Evolutionary conservation across 2,329 filamentous ascomycete genomes (phyloP).

Genomic region (Trichoderma sp.): DNA sequence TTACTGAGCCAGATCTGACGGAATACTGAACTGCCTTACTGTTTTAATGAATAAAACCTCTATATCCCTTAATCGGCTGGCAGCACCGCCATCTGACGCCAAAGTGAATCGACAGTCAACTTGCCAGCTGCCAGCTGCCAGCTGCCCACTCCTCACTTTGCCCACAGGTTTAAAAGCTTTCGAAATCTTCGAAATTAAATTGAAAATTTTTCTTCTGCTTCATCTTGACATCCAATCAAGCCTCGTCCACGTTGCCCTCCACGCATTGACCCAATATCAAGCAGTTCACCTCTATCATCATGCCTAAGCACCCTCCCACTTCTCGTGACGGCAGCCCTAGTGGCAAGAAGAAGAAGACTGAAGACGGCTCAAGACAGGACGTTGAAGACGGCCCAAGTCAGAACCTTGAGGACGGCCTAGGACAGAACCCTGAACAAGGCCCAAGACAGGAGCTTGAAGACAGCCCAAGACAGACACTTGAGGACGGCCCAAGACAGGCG

Average conservation of each 20-base stretch:
- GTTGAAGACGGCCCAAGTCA: no score
- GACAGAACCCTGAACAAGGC: no score
- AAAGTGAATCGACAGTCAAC: constrained; percentile 1
- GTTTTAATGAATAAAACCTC: not conserved
- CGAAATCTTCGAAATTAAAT: not conserved
- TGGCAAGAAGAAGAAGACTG: not conserved
- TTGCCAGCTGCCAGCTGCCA: not conserved
- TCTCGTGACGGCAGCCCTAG: not conserved
- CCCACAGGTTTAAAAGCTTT: not conserved
- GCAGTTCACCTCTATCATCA: not conserved
- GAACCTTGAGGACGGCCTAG: no score
- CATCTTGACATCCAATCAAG: not conserved
- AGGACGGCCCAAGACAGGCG: no score
- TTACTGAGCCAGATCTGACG: not conserved
- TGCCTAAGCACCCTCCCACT: not conserved
- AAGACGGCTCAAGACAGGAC: no score
- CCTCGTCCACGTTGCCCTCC: not conserved
- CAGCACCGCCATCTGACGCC: not conserved
- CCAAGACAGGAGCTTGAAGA: no score
- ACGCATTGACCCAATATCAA: not conserved
- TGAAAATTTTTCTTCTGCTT: not conserved
- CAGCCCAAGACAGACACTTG: no score
- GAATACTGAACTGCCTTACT: not conserved
- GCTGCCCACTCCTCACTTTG: not conserved
- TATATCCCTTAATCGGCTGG: not conserved